Base-by-base conservation (phyloP, 345 rosid species). In the Adansonia digitata region DNA sequence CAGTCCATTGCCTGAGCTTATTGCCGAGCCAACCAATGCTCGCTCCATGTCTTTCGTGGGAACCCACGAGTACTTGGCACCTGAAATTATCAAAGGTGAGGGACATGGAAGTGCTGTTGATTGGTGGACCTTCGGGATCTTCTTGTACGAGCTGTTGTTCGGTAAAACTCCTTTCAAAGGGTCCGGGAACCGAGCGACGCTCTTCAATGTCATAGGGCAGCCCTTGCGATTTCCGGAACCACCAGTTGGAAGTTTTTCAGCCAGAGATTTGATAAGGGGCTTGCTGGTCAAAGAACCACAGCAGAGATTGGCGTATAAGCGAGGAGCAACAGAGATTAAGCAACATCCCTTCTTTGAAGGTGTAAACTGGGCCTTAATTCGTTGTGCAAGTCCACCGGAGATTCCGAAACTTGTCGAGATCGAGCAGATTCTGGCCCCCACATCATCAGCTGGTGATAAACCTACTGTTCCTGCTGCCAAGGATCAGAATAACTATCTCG, bases 101-200 rank as follows among this genome's bases (percentile, higher is more conserved):
- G 94, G 95, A 68, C 97, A 88, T 72, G 97, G 95, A 48, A 90
- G 95, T 63, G 95, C 95, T 5, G 95, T 92, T 55, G 93, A 90
- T 73, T 92, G 97, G 95, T 92, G 97, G 95, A 92, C 95, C 26
- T 90, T 89, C 48, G 97, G 97, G 59, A 92, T 89, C 72, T 90
- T 92, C 79, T 82, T 90, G 7, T 88, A 90, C 35, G 95, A 92
- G 77, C 84, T 92, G 27, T 53, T 92, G 84, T 88, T 87, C 2
- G 97, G 97, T 74, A 92, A 90, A 81, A 92, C 95, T 71, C 97
- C 97, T 8, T 92, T 92, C 70, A 92, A 92, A 75, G 97, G 95
- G 8, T 89, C 97, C 0, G 97, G 89, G 7, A 92, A 90, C 66
- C 83, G 93, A 20, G 93, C 97, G 2, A 92, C 97, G 34, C 84